phyloP scores from a whole-genome alignment of 495 filamentous ascomycete genomes.

The Friedmanniomyces simplex region DNA sequence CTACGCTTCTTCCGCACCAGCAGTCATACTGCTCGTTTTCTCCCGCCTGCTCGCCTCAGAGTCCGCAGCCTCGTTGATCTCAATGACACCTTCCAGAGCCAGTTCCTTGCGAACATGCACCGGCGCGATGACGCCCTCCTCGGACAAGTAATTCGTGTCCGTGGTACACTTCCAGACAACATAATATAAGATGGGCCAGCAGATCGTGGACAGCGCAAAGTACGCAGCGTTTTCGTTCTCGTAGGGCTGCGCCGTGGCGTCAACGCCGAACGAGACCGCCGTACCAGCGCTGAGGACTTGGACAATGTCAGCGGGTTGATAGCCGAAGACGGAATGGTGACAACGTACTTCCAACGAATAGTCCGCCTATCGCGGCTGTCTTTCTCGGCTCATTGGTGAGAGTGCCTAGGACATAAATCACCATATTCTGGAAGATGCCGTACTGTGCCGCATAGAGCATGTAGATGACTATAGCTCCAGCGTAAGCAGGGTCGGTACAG shows the following conservation, averaged over 20 bases:
- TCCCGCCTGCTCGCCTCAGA: not conserved
- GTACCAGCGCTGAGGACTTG: constrained; percentile 1
- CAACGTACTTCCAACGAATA: not conserved
- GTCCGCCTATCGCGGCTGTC: constrained; percentile 1
- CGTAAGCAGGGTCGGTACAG: constrained; percentile 9
- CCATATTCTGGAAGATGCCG: constrained; percentile 8
- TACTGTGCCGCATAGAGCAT: constrained; percentile 7
- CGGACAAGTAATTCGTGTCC: constrained; percentile 10
- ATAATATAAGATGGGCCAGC: constrained; percentile 8
- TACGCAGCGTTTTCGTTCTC: constrained; percentile 10
- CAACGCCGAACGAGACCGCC: constrained; percentile 4
- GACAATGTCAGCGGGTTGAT: not conserved
- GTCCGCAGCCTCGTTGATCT: not conserved
- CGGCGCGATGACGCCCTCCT: constrained; percentile 2
- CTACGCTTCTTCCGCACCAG: not conserved
- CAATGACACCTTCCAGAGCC: not conserved
- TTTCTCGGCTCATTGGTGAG: constrained; percentile 1
- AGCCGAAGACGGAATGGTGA: no score
- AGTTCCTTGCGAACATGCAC: constrained; percentile 6
- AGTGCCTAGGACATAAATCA: not conserved
- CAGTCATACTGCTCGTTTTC: not conserved
- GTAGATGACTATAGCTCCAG: constrained; percentile 5
- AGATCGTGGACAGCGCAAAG: constrained; percentile 2
- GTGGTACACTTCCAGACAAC: constrained; percentile 7
- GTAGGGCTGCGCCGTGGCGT: not conserved